These are phyloP conservation scores for Withania somnifera DNA, from an alignment of 305 asterid genomes.

Conservation along the genomic window DNA sequence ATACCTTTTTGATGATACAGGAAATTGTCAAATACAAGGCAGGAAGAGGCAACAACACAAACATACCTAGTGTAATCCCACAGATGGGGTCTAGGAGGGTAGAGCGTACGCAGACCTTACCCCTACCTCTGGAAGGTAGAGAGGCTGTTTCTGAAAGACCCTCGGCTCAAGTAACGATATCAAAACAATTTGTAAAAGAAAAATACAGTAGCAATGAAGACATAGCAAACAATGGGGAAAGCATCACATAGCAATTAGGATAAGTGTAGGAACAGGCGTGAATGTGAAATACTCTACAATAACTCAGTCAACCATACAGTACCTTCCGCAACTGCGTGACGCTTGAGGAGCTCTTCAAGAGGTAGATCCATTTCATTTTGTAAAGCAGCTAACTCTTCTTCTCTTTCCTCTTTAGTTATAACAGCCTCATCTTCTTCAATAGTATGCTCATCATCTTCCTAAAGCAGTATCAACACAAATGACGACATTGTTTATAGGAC, in stretches of 20 bases:
- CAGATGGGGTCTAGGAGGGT: background rate
- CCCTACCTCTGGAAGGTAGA: background rate
- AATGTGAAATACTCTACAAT: background rate
- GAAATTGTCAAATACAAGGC: background rate
- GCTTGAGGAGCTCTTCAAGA: slow-evolving; percentile 76
- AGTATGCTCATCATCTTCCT: slow-evolving; percentile 99
- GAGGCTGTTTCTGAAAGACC: background rate
- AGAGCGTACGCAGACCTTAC: background rate
- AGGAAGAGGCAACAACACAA: background rate
- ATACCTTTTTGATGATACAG: background rate
- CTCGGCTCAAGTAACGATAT: background rate
- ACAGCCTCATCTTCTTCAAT: slow-evolving; percentile 93
- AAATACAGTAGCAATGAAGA: background rate
- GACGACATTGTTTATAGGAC: slow-evolving; percentile 20
- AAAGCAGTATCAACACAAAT: slow-evolving; percentile 30
- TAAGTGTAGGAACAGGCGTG: background rate
- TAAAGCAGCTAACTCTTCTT: slow-evolving; percentile 80
- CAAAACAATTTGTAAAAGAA: background rate
- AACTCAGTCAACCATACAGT: slow-evolving; percentile 6
- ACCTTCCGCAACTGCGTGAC: slow-evolving; percentile 59
- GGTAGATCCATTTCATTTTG: slow-evolving; percentile 82
- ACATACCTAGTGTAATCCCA: too few species aligned
- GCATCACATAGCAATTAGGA: background rate
- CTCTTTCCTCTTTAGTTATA: slow-evolving; percentile 92
- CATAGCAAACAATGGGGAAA: background rate